Percentiles rank a stretch among this genome's conserved stretches.
These are phyloP conservation scores for Macrocybe gigantea DNA, from an alignment of 768 basidiomycete genomes.

Conservation along the genomic window DNA sequence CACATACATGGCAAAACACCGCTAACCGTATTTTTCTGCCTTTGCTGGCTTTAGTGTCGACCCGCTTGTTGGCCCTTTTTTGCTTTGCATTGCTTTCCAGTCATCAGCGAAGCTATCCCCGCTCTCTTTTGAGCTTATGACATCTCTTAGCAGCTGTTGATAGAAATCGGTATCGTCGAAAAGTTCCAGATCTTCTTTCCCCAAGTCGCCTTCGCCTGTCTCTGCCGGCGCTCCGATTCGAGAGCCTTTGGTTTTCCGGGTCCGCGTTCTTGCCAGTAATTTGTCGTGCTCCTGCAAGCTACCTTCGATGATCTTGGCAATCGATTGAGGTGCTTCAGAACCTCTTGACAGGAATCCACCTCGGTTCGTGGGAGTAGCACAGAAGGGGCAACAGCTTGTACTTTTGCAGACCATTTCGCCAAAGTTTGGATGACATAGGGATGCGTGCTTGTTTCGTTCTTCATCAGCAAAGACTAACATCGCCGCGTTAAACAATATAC, in stretches of 20 bases:
- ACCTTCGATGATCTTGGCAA: constrained; percentile 75
- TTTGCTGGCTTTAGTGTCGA: constrained; percentile 96
- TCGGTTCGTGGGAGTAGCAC: constrained; percentile 62
- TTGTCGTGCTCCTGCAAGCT: constrained; percentile 53
- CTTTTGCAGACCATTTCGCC: constrained; percentile 93
- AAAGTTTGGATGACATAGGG: constrained; percentile 72
- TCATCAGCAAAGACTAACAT: constrained; percentile 1
- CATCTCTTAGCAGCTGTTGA: constrained; percentile 83
- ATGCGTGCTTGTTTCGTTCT: constrained; percentile 39
- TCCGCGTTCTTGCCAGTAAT: constrained; percentile 57
- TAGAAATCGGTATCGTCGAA: constrained; percentile 95
- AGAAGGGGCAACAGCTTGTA: constrained; percentile 85
- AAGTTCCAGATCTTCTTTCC: constrained; percentile 36
- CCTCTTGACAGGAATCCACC: constrained; percentile 58
- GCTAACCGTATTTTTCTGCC: constrained; percentile 84
- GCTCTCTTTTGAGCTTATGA: constrained; percentile 68
- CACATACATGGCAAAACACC: not conserved
- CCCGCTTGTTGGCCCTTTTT: constrained; percentile 74
- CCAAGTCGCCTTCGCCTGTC: constrained; percentile 23
- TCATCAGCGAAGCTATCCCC: constrained; percentile 40
- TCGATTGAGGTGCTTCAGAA: constrained; percentile 52
- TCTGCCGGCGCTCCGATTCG: constrained; percentile 33
- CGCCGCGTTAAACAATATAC: constrained; percentile 14
- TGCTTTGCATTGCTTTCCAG: constrained; percentile 62
- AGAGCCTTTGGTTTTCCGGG: constrained; percentile 41